Base-by-base conservation (phyloP, 768 basidiomycete species). In the Naganishia randhawae region DNA sequence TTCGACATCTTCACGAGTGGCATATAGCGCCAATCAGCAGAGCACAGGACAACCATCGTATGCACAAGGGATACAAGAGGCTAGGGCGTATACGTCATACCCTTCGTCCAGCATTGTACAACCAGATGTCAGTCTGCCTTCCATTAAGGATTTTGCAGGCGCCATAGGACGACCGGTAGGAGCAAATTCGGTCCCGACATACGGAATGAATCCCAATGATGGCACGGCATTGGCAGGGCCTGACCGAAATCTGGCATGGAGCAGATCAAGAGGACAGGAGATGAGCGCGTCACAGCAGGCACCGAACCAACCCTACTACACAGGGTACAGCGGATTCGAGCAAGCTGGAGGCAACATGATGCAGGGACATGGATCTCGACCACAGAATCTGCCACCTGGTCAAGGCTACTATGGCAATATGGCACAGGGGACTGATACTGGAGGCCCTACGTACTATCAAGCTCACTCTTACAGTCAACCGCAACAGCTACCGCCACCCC, bases 91-190 rank as follows among this genome's bases (percentile, higher is more conserved):
- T 39, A 1, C 57, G 22, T 33, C 37, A 35, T 37, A 35, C n/a
- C 14, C 57, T 10, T 61, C 35, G 5, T 25, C 35, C 17, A 29
- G 27, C 25, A 61, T 61, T 25, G 37, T 13, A 11, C 57, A 42
- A 29, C 57, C 57, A 61, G 57, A 61, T 61, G 57, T 61, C 39
- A 39, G 19, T 25, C 25, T 61, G 11, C 57, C 57, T 19, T 61
- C 57, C 13, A 61, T 61, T 39, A 61, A 42, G 25, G 22, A 61
- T 19, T 37, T 61, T 29, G 39, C 57, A 5, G 33, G 22, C 22
- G 22, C 57, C 5, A 42, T 42, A 39, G 37, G 35, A 25, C 57
- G 57, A 39, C 57, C n/a, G 57, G 39, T 22, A 25, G 31, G 32
- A n/a, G 39, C 29, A 25, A 55, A 55, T 22, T 5, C 57, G 31